Percentiles rank a stretch among this genome's conserved stretches.
Evolutionary conservation across 768 basidiomycete species (phyloP).

Genomic region (Suillus fuscotomentosus): DNA sequence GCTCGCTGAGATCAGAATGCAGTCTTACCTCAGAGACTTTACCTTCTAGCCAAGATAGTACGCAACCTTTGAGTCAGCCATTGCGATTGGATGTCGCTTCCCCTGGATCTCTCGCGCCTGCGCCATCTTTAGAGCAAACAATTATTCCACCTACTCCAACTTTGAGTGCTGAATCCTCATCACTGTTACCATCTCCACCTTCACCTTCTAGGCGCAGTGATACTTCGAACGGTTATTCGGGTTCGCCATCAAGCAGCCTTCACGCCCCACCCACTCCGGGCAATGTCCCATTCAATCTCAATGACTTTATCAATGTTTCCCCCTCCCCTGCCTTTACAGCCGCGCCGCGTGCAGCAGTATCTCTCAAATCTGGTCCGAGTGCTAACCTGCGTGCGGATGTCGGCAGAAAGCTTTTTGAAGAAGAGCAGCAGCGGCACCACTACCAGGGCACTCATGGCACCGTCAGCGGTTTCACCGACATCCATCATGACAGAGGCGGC

Average conservation of each 20-base stretch:
- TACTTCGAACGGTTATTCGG: background rate
- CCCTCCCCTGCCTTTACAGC: constrained; percentile 52
- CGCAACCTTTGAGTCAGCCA: constrained; percentile 21
- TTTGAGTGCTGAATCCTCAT: constrained; percentile 21
- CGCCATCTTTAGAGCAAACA: constrained; percentile 29
- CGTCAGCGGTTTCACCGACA: constrained; percentile 18
- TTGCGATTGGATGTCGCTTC: constrained; percentile 16
- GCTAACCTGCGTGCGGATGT: constrained; percentile 61
- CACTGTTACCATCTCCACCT: constrained; percentile 22
- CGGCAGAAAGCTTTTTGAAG: constrained; percentile 69
- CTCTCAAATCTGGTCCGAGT: constrained; percentile 34
- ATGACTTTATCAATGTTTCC: constrained; percentile 73
- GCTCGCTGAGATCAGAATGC: constrained; percentile 27
- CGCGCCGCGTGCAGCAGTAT: constrained; percentile 30
- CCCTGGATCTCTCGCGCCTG: constrained; percentile 21
- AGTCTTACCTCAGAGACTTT: constrained; percentile 24
- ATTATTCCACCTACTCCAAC: constrained; percentile 35
- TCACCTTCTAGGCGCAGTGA: constrained; percentile 26
- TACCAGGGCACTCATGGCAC: constrained; percentile 11
- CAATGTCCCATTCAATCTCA: constrained; percentile 54
- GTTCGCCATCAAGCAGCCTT: constrained; percentile 12
- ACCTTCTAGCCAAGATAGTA: constrained; percentile 23
- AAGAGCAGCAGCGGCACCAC: constrained; percentile 54
- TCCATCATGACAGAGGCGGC: constrained; percentile 25
- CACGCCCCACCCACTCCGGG: constrained; percentile 37